These are phyloP conservation scores for Aciculosporium take DNA, from an alignment of 2,329 filamentous ascomycete genomes.

Conservation along the genomic window DNA sequence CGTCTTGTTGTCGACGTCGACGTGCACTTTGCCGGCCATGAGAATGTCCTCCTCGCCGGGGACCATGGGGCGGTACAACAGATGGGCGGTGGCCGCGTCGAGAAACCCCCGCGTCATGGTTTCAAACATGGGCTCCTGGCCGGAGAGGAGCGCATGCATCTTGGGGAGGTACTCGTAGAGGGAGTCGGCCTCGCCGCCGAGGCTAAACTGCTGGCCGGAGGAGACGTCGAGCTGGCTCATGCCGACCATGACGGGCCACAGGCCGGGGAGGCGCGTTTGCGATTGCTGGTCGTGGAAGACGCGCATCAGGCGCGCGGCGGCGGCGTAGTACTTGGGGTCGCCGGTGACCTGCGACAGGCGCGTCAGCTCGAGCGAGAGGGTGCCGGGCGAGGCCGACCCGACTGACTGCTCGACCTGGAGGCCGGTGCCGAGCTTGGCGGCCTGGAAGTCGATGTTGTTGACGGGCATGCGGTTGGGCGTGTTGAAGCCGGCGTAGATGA, in stretches of 20 bases:
- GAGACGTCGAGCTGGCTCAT: constrained; percentile 33
- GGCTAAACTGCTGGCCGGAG: constrained; percentile 16
- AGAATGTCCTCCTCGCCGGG: constrained; percentile 39
- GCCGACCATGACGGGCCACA: constrained; percentile 57
- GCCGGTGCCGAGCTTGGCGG: constrained; percentile 21
- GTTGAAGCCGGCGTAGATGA: constrained; percentile 53
- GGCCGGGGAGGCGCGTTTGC: constrained; percentile 51
- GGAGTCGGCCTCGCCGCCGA: constrained; percentile 29
- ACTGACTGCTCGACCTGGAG: constrained; percentile 22
- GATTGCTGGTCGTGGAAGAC: constrained; percentile 51
- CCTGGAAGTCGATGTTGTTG: constrained; percentile 30
- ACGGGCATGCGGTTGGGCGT: constrained; percentile 53
- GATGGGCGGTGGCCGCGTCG: constrained; percentile 37
- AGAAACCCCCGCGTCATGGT: constrained; percentile 42
- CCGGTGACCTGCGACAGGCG: constrained; percentile 59
- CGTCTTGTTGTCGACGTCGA: constrained; percentile 11
- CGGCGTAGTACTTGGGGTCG: constrained; percentile 60
- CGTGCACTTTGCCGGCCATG: constrained; percentile 29
- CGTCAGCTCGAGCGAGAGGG: constrained; percentile 59
- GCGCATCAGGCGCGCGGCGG: constrained; percentile 52
- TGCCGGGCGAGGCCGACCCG: constrained; percentile 39
- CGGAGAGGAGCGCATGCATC: constrained; percentile 57
- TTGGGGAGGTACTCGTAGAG: constrained; percentile 81
- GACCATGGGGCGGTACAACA: constrained; percentile 50
- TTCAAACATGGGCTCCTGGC: constrained; percentile 38